Evolutionary conservation across 352 stramenopile genomes (phyloP).

Genomic region (Phytophthora idaei): DNA sequence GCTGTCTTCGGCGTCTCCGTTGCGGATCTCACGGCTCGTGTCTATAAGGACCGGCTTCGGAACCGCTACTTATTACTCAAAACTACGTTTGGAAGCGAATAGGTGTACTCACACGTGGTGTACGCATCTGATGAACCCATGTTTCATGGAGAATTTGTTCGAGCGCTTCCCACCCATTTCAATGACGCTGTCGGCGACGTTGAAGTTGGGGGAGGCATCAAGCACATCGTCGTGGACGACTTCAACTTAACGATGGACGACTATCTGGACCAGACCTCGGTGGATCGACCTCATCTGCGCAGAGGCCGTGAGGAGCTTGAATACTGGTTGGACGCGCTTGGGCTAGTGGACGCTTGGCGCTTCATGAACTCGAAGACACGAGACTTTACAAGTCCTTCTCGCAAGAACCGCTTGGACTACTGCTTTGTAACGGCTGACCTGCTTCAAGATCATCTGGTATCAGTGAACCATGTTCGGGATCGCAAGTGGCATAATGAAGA

Average conservation of each 20-base stretch:
- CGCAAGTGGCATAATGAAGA: slow-evolving; percentile 25
- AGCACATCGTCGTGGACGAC: slow-evolving; percentile 7
- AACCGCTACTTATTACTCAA: slow-evolving; percentile 29
- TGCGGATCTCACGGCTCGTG: slow-evolving; percentile 8
- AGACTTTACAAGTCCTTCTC: slow-evolving; percentile 12
- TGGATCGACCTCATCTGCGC: background rate
- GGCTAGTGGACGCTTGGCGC: slow-evolving; percentile 17
- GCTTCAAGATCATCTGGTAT: slow-evolving; percentile 13
- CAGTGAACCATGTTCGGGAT: slow-evolving; percentile 12
- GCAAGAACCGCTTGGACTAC: slow-evolving; percentile 19
- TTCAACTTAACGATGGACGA: slow-evolving; percentile 17
- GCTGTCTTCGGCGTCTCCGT: slow-evolving; percentile 15
- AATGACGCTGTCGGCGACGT: background rate
- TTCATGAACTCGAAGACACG: slow-evolving; percentile 7
- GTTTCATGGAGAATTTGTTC: slow-evolving; percentile 5
- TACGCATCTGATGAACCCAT: slow-evolving; percentile 19
- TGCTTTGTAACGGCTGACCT: slow-evolving; percentile 23
- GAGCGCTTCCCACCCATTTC: background rate
- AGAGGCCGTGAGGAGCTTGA: slow-evolving; percentile 6
- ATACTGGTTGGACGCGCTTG: slow-evolving; percentile 15
- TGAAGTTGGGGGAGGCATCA: background rate
- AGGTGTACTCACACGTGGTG: slow-evolving; percentile 11
- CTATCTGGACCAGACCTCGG: slow-evolving; percentile 1
- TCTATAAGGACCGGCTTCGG: slow-evolving; percentile 6
- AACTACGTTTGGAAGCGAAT: background rate